These are phyloP conservation scores for Trichophyton verrucosum DNA, from an alignment of 2,329 filamentous ascomycete species.

Conservation along the genomic window DNA sequence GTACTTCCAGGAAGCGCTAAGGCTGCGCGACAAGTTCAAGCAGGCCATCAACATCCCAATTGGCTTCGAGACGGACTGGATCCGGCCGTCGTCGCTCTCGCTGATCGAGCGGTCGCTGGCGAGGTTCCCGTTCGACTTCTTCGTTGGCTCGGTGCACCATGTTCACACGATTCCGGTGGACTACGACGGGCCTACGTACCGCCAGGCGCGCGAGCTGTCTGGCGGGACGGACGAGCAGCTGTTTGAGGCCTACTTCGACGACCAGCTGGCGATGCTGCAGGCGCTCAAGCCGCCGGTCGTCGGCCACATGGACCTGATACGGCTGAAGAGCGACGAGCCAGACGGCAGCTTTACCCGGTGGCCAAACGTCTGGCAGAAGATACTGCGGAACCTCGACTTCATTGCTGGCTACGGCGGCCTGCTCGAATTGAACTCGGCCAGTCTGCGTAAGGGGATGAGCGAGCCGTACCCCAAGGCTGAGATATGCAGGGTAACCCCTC, in stretches of 20 bases:
- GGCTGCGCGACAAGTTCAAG: conserved; percentile 59
- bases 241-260: conserved; percentile 76
- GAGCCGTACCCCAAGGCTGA: conserved; percentile 77
- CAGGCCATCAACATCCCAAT: conserved; percentile 64
- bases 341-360: conserved; percentile 48
- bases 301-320: conserved; percentile 87
- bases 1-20: conserved; percentile 63
- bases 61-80: conserved; percentile 90
- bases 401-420: conserved; percentile 64
- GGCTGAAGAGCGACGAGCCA: conserved; percentile 62
- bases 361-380: conserved; percentile 57
- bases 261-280: conserved; percentile 68
- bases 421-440: conserved; percentile 81
- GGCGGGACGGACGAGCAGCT: conserved; percentile 59
- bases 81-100: conserved; percentile 53
- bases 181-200: conserved; percentile 59
- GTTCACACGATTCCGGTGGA: conserved; percentile 80
- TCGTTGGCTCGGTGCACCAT: conserved; percentile 88
- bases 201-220: conserved; percentile 44
- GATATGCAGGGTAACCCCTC: conserved; percentile 55
- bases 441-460: conserved; percentile 72
- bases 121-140: conserved; percentile 64
- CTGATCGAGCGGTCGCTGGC: conserved; percentile 48
- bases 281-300: conserved; percentile 63
- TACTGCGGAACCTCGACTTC: conserved; percentile 61